Evolutionary conservation across 306 rosid species (phyloP), one percentile per base, ranked within the genome.

Genomic region (Rosa multiflora): DNA sequence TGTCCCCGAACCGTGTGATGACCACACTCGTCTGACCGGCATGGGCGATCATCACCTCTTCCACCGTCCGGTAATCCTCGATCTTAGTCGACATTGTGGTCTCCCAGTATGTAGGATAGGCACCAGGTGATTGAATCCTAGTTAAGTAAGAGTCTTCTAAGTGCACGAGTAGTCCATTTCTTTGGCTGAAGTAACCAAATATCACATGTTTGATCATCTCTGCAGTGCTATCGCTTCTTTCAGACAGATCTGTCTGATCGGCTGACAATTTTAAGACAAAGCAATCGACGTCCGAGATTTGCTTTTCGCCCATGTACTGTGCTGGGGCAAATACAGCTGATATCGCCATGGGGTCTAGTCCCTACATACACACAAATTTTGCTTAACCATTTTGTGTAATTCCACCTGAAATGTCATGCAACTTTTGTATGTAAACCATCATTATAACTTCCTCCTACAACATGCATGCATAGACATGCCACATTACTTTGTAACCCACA

Each of bases 121-220:
- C 70, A 15, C 99, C 99, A 66, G 97, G 97, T 20, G 94, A 85
- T 71, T 95, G 99, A 69, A 95, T 92, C 82, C 99, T 87, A 21
- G 97, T 95, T 4, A 95, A 81, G 79, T 91, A 93, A 2, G 99
- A 95, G 76, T 95, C 99, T 75, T 95, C 98, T 3, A 95, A 71
- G 68, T 80, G 48, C 35, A 90, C 96, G 1, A 95, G 77, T 3
- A 95, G 87, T 2, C 99, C 99, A 81, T 89, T 91, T 77, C 89
- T 82, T 81, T 95, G 99, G 84, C 99, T 89, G 77, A 95, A 95
- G 88, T 91, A 90, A 32, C 98, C 99, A 48, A 87, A 90, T n/a
- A 90, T 76, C 5, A 87, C 88, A 46, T 95, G 99, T 62, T 93
- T 95, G 78, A 95, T 95, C 97, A 92, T 91, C 85, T 95, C 99